These are phyloP conservation scores for Neurospora terricola DNA, from an alignment of 495 filamentous ascomycete genomes.

Conservation along the genomic window DNA sequence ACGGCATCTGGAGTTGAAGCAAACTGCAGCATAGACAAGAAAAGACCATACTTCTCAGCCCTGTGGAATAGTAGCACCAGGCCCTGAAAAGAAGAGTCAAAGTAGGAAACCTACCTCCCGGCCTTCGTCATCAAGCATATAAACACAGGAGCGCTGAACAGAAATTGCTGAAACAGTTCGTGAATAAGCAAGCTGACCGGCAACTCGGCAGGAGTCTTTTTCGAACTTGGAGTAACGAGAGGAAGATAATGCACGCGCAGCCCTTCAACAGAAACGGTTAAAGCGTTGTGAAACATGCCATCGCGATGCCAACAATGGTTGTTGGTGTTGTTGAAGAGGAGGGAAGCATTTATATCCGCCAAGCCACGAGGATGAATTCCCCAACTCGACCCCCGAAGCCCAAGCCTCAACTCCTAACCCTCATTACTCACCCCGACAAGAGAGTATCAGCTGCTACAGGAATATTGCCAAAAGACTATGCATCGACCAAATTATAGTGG, in stretches of 20 bases:
- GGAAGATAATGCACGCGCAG: background rate
- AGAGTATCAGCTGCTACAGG: background rate
- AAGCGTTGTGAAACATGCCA: background rate
- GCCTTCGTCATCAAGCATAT: background rate
- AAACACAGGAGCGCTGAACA: background rate
- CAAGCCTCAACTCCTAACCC: background rate
- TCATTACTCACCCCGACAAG: background rate
- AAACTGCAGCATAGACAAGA: background rate
- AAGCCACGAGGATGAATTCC: background rate
- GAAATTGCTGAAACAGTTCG: background rate
- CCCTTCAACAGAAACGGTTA: background rate
- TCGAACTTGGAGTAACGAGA: background rate
- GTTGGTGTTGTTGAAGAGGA: background rate
- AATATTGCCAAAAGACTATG: background rate
- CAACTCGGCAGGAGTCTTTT: background rate
- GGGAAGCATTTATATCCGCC: background rate
- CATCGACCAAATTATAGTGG: background rate
- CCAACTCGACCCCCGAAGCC: background rate
- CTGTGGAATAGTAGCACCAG: background rate
- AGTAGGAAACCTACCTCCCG: background rate
- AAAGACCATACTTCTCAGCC: background rate
- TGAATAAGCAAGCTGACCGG: background rate
- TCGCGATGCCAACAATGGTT: background rate
- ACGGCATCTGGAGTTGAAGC: background rate
- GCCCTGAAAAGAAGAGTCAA: background rate